phyloP scores from a whole-genome alignment of 768 basidiomycete genomes.

The Podaxis sp. region DNA sequence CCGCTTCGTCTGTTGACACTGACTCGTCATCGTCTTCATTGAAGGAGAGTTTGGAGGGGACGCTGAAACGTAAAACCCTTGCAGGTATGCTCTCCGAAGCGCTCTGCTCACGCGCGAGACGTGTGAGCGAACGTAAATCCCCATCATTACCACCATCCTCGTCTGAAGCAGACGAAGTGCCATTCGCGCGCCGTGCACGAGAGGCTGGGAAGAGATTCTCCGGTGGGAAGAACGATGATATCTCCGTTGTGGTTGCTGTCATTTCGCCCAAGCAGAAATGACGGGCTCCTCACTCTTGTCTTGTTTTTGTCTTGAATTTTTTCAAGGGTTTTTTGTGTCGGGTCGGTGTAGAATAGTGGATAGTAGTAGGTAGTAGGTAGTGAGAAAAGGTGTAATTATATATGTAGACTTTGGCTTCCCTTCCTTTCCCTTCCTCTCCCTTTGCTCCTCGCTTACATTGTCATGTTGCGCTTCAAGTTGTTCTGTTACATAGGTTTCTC shows the following conservation, averaged over 20 bases:
- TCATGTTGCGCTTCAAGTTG: neutral
- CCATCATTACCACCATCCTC: neutral
- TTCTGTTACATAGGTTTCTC: too few relatives aligned
- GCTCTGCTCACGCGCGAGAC: conserved; percentile 73
- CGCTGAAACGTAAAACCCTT: conserved; percentile 50
- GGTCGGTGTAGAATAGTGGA: neutral
- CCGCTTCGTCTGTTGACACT: conserved; percentile 1
- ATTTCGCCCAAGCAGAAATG: conserved; percentile 25
- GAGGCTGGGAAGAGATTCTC: conserved; percentile 70
- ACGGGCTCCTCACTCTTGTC: neutral
- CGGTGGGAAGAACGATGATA: conserved; percentile 83
- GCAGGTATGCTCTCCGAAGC: conserved; percentile 78
- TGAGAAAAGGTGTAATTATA: neutral
- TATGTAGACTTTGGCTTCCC: neutral
- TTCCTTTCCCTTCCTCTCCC: neutral
- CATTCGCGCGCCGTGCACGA: conserved; percentile 81
- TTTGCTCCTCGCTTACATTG: neutral
- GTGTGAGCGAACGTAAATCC: conserved; percentile 56
- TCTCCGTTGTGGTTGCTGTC: conserved; percentile 40
- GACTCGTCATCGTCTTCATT: neutral
- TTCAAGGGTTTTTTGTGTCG: neutral
- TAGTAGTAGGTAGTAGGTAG: neutral
- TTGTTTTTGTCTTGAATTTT: neutral
- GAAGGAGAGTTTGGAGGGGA: neutral
- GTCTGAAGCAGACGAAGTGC: conserved; percentile 51